Base-by-base conservation (phyloP, 768 basidiomycete genomes). In the Tylopilus vinaceipallidus region DNA sequence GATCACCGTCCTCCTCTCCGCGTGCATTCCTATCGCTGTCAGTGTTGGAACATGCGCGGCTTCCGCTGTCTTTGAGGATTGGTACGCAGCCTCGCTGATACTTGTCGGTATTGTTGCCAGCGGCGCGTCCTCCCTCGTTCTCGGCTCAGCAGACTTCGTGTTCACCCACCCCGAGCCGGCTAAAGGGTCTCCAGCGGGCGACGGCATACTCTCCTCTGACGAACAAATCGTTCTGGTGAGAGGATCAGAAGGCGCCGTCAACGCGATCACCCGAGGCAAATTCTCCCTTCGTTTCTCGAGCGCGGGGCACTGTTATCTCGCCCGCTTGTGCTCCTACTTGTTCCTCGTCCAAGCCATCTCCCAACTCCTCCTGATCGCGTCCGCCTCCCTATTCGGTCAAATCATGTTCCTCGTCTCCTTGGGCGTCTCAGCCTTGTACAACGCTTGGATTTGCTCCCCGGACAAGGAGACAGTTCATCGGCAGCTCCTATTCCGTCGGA, bases 361-460 rank as follows among this genome's bases (percentile, higher is more conserved):
- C 10, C 68, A 69, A 42, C 57, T 69, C 2, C 42, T 69, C 29
- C 56, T 69, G 19, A 59, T 67, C 7, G 63, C 68, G 0, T 62
- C 64, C 48, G 62, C 59, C 1, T 52, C 56, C 3, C 42, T 65
- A 4, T 63, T 63, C 20, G 68, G 68, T 0, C 68, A 70, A 43
- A 24, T 60, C 46, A 54, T 70, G 60, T 70, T 70, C 54, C 51
- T 70, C 2, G 1, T 30, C 6, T 60, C 65, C 12, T 41, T 70
- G 0, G 59, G 56, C 10, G 50, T 59, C 3, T 69, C 68, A 3
- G 62, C 61, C 41, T 16, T 60, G 0, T 65, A 66, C 50, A 68
- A 61, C 19, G 19, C 39, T 0, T 52, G 40, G 36, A 29, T 66
- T 9, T 59, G 61, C 6, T 62, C 59, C 7, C 49, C 75, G 67